Conservation (phyloP, 257 asterid species). For the Nicotiana tabacum region DNA sequence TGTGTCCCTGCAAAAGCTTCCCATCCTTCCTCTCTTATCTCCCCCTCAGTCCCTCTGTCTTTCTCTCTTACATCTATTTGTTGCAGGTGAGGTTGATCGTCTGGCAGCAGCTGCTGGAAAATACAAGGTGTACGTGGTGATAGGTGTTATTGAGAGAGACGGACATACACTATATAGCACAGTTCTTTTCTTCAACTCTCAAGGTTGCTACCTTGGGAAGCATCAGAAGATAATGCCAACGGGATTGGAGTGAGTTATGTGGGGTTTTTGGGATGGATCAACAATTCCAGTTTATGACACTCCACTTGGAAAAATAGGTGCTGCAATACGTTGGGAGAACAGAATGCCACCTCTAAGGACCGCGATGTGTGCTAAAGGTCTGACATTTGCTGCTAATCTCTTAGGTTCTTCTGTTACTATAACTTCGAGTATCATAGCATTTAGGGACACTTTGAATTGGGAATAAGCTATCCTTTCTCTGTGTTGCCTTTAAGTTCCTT, state of each 20-base stretch:
- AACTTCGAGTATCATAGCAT: not conserved
- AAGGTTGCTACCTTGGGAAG: constrained; percentile 82
- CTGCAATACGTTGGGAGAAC: constrained; percentile 98
- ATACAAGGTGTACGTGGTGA: constrained; percentile 73
- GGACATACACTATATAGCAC: constrained; percentile 39
- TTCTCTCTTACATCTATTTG: not conserved
- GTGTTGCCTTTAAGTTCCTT: not conserved
- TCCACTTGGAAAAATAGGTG: constrained; percentile 88
- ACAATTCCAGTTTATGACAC: constrained; percentile 91
- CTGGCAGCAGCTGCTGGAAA: constrained; percentile 88
- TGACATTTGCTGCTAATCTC: not conserved
- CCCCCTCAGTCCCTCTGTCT: not conserved
- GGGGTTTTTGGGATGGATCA: constrained; percentile 98
- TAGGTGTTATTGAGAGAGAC: constrained; percentile 87
- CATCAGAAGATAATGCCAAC: constrained; percentile 95
- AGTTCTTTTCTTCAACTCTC: constrained; percentile 58
- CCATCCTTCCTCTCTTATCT: not conserved
- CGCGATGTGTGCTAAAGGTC: constrained; percentile 92
- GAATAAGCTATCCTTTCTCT: not conserved
- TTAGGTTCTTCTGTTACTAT: not conserved
- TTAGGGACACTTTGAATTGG: not conserved
- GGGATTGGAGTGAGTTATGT: constrained; percentile 77
- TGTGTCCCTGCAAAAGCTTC: too few species aligned
- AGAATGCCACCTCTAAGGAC: constrained; percentile 92
- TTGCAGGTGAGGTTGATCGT: constrained; percentile 77